phyloP scores from a whole-genome alignment of 345 rosid species.

The Eucalyptus sideroxylon region DNA sequence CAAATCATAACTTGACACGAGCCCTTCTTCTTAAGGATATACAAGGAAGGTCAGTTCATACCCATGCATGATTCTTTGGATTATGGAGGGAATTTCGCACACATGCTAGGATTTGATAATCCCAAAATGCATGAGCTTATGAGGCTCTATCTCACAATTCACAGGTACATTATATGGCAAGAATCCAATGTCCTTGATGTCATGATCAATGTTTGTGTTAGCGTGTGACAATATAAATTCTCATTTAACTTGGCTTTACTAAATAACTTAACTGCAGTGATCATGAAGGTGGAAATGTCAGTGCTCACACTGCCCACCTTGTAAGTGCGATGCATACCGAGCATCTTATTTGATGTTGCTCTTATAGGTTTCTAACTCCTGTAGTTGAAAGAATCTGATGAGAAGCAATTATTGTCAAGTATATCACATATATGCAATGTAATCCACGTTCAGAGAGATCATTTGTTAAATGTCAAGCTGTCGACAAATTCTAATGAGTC shows the following conservation, averaged over 20 bases:
- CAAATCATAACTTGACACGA: no score
- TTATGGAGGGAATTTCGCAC: constrained; percentile 85
- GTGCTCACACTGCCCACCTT: constrained; percentile 98
- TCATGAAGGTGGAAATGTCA: constrained; percentile 98
- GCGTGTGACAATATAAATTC: background rate
- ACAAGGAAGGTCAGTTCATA: no score
- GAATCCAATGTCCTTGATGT: background rate
- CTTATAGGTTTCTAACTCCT: background rate
- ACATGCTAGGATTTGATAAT: constrained; percentile 87
- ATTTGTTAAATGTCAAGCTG: no score
- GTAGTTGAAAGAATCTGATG: background rate
- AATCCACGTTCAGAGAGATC: no score
- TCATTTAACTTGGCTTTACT: background rate
- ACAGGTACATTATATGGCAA: constrained; percentile 37
- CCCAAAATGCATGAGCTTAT: constrained; percentile 87
- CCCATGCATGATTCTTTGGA: constrained; percentile 67
- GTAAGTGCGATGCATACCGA: constrained; percentile 23
- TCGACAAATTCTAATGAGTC: no score
- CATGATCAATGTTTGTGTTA: background rate
- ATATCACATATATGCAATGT: no score
- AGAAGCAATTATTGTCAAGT: background rate
- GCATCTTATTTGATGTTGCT: background rate
- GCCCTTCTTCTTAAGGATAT: no score
- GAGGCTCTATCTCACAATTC: constrained; percentile 97
- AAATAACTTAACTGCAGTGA: constrained; percentile 41